Conservation (phyloP, 2,329 filamentous ascomycete species). For the Bretziella fagacearum region DNA sequence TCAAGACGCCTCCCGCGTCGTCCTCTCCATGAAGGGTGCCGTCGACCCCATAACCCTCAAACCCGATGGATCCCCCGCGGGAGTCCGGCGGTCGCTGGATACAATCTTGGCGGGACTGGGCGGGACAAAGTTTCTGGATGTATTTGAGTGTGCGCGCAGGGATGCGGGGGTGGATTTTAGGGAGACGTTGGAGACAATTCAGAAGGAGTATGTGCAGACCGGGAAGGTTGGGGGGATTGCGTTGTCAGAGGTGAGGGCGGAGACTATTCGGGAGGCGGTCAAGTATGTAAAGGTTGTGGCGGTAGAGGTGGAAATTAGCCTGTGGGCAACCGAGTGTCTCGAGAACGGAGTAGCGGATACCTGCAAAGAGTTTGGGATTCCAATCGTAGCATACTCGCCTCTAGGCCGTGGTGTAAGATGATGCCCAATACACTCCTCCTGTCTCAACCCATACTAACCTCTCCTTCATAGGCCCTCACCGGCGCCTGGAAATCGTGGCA, state of each 20-base stretch:
- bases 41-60: slow-evolving; percentile 21
- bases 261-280: slow-evolving; percentile 32
- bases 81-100: slow-evolving; percentile 40
- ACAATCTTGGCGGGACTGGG: slow-evolving; percentile 33
- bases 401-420: slow-evolving; percentile 38
- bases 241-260: slow-evolving; percentile 34
- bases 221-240: slow-evolving; percentile 35
- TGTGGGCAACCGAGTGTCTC: slow-evolving; percentile 32
- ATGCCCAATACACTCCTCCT: neutral
- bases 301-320: slow-evolving; percentile 38
- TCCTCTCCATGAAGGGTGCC: slow-evolving; percentile 46
- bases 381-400: slow-evolving; percentile 56
- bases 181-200: slow-evolving; percentile 27
- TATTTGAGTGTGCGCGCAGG: slow-evolving; percentile 41
- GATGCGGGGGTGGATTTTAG: slow-evolving; percentile 33
- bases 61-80: slow-evolving; percentile 36
- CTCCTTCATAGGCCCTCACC: slow-evolving; percentile 35
- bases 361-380: slow-evolving; percentile 47
- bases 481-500: slow-evolving; percentile 33
- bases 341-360: slow-evolving; percentile 35
- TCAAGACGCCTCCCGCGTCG: slow-evolving; percentile 43
- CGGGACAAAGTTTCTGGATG: slow-evolving; percentile 42
- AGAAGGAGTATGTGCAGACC: slow-evolving; percentile 32
- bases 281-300: slow-evolving; percentile 28
- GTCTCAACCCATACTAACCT: slow-evolving; percentile 18